Conservation (phyloP, 495 filamentous ascomycete genomes). For the Aspergillus panamensis region DNA sequence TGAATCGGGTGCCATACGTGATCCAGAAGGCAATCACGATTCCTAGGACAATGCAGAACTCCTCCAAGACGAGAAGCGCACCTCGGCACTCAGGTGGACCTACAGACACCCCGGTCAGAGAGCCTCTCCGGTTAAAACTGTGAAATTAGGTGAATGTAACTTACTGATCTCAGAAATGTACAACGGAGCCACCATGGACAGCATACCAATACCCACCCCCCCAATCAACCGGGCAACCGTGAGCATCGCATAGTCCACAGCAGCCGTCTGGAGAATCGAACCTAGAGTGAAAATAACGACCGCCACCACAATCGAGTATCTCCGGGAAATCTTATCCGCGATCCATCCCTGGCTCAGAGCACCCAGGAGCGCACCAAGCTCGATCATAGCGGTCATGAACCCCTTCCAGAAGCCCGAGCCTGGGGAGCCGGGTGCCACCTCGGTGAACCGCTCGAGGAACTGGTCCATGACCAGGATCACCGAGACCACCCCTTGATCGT, state of each 20-base stretch:
- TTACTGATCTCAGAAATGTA: conserved; percentile 54
- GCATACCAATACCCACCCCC: conserved; percentile 59
- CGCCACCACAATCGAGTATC: conserved; percentile 55
- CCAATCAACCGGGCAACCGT: conserved; percentile 57
- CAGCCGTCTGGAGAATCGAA: conserved; percentile 52
- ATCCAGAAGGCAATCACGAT: conserved; percentile 57
- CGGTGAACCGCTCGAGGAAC: conserved; percentile 49
- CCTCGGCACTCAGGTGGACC: conserved; percentile 52
- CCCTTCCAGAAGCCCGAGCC: conserved; percentile 58
- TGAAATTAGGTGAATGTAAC: no score
- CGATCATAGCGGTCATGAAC: conserved; percentile 58
- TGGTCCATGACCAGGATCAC: conserved; percentile 57
- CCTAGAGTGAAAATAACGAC: conserved; percentile 55
- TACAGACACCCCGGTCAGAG: no score
- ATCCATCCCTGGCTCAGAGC: conserved; percentile 58
- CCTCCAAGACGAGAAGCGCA: conserved; percentile 51
- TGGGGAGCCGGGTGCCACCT: conserved; percentile 37
- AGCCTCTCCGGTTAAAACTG: no score
- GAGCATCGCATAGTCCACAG: conserved; percentile 55
- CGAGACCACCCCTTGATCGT: conserved; percentile 56
- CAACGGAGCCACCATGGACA: conserved; percentile 51
- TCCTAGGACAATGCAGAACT: conserved; percentile 53
- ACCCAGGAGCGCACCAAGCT: conserved; percentile 53
- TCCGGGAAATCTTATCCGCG: conserved; percentile 55
- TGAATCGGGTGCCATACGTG: conserved; percentile 53